A percentile compares a stretch with the other conserved stretches of the same genome.
phyloP scores from a whole-genome alignment of 202 grass and related monocot species.

The Brachypodium distachyon region DNA sequence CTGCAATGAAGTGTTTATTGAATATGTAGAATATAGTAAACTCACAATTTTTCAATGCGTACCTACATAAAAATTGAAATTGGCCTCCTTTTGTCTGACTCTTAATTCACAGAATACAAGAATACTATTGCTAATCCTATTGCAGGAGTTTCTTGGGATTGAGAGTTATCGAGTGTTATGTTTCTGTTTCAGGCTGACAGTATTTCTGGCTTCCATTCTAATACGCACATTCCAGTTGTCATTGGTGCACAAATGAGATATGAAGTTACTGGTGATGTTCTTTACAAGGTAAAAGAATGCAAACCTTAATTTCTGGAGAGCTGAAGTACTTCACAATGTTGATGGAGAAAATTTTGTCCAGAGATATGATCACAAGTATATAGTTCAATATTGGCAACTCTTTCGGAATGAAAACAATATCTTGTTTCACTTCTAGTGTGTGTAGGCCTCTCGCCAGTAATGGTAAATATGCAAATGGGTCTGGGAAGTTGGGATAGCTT shows the following conservation, averaged over 20 bases:
- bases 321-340: neutral
- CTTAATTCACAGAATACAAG: neutral
- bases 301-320: conserved; percentile 4
- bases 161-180: neutral
- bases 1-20: neutral
- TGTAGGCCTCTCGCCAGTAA: neutral
- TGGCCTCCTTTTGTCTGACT: neutral
- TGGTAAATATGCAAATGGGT: neutral
- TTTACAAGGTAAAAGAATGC: conserved; percentile 78
- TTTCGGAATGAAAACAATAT: neutral
- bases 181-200: conserved; percentile 64
- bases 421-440: neutral
- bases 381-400: neutral
- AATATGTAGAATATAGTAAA: neutral
- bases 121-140: neutral
- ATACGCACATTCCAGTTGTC: conserved; percentile 93
- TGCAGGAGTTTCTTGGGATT: neutral
- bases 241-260: conserved; percentile 87
- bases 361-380: neutral
- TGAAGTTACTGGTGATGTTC: conserved; percentile 83
- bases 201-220: conserved; percentile 80
- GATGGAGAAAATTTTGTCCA: neutral
- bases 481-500: neutral
- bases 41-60: neutral
- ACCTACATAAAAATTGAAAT: neutral